Evolutionary conservation across 2,329 filamentous ascomycete genomes (phyloP).

Genomic region (Claviceps maximensis): DNA sequence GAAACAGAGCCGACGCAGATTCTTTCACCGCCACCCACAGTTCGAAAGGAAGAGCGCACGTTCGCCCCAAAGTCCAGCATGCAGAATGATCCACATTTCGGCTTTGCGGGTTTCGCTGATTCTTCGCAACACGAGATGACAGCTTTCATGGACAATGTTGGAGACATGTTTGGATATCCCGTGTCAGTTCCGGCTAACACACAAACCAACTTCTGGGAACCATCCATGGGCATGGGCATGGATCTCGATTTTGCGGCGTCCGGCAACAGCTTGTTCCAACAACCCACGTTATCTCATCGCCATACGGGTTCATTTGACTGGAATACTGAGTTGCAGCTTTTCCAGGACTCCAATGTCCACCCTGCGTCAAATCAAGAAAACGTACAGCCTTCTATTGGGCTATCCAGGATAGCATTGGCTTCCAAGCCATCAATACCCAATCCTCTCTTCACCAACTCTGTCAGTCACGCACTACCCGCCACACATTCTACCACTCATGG

Average conservation of each 20-base stretch:
- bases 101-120: conserved; percentile 36
- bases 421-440: conserved; percentile 32
- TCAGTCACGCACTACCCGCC: conserved; percentile 21
- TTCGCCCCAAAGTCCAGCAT: conserved; percentile 41
- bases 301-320: conserved; percentile 43
- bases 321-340: conserved; percentile 41
- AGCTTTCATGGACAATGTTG: conserved; percentile 30
- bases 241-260: conserved; percentile 43
- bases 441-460: conserved; percentile 9
- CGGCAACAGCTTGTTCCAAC: conserved; percentile 29
- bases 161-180: conserved; percentile 47
- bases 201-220: conserved; percentile 45
- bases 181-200: conserved; percentile 40
- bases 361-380: conserved; percentile 23
- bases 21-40: conserved; percentile 46
- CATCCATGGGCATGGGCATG: conserved; percentile 40
- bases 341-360: conserved; percentile 31
- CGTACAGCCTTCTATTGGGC: conserved; percentile 24
- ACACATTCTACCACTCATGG: conserved; percentile 26
- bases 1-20: conserved; percentile 32
- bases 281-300: conserved; percentile 24
- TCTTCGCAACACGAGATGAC: conserved; percentile 36
- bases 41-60: conserved; percentile 41
- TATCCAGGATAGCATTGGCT: conserved; percentile 34
- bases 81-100: conserved; percentile 44